Evolutionary conservation across 2,329 filamentous ascomycete genomes (phyloP).

Genomic region (Elsinoe necatrix): DNA sequence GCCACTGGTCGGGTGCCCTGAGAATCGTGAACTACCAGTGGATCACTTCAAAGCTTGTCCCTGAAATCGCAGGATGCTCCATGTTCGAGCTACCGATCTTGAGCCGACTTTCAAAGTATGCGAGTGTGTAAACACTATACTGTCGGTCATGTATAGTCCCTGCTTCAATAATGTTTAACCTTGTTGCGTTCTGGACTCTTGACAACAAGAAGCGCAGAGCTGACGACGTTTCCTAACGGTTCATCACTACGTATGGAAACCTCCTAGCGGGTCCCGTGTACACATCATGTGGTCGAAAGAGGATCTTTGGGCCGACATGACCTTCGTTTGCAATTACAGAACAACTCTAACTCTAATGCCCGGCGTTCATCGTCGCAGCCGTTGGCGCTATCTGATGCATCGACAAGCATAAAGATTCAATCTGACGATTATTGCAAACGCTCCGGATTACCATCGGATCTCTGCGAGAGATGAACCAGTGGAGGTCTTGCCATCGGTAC

Average conservation of each 20-base stretch:
- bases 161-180: neutral
- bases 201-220: neutral
- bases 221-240: neutral
- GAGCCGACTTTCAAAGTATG: neutral
- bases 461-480: neutral
- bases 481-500: neutral
- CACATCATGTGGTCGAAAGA: neutral
- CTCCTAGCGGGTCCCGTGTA: too few relatives aligned
- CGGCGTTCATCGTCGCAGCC: neutral
- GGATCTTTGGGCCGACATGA: neutral
- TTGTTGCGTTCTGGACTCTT: neutral
- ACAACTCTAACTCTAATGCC: neutral
- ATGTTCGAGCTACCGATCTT: neutral
- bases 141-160: neutral
- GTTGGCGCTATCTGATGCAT: neutral
- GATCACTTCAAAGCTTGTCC: conserved; percentile 5
- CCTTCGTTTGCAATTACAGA: neutral
- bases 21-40: neutral
- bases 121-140: too few relatives aligned
- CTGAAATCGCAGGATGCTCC: neutral
- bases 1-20: conserved; percentile 5
- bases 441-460: neutral
- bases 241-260: neutral
- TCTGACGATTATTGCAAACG: neutral
- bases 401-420: neutral